Evolutionary conservation across 2,329 filamentous ascomycete species (phyloP).

Genomic region (Incumbomyces delicatus): DNA sequence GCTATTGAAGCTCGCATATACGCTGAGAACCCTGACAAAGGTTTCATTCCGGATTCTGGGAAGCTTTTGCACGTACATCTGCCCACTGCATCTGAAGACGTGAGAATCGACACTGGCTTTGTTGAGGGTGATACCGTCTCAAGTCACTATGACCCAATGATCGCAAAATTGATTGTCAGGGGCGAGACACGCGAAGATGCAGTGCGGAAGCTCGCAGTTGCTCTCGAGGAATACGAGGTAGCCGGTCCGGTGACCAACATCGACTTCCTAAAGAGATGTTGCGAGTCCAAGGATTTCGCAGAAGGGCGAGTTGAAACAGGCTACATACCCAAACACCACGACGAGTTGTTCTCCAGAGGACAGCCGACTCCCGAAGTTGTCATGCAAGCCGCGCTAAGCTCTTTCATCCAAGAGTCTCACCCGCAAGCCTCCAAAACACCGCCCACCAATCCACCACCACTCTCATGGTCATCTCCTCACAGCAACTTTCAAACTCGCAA

Average conservation of each 20-base stretch:
- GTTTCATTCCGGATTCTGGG: conserved; percentile 91
- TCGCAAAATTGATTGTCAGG: conserved; percentile 90
- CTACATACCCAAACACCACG: conserved; percentile 82
- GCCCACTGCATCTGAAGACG: conserved; percentile 53
- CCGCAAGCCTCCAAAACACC: neutral
- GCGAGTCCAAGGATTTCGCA: conserved; percentile 70
- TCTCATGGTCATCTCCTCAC: conserved; percentile 17
- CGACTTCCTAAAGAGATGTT: conserved; percentile 86
- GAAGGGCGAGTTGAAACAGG: conserved; percentile 86
- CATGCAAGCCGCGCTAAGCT: conserved; percentile 74
- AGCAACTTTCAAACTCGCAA: conserved; percentile 18
- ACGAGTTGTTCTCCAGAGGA: conserved; percentile 62
- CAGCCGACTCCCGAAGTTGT: conserved; percentile 62
- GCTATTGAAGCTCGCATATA: conserved; percentile 96
- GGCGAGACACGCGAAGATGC: conserved; percentile 69
- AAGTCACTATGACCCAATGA: conserved; percentile 96
- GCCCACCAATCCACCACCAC: conserved; percentile 1
- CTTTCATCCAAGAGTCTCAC: conserved; percentile 38
- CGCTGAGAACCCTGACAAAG: conserved; percentile 82
- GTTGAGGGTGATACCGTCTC: conserved; percentile 84
- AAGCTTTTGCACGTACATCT: conserved; percentile 73
- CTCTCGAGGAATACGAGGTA: conserved; percentile 81
- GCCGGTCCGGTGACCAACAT: conserved; percentile 92
- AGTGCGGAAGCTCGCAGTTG: conserved; percentile 69
- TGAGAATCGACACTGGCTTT: conserved; percentile 90